phyloP scores from a whole-genome alignment of 441 rosid species.

The Arabidopsis hybrid region DNA sequence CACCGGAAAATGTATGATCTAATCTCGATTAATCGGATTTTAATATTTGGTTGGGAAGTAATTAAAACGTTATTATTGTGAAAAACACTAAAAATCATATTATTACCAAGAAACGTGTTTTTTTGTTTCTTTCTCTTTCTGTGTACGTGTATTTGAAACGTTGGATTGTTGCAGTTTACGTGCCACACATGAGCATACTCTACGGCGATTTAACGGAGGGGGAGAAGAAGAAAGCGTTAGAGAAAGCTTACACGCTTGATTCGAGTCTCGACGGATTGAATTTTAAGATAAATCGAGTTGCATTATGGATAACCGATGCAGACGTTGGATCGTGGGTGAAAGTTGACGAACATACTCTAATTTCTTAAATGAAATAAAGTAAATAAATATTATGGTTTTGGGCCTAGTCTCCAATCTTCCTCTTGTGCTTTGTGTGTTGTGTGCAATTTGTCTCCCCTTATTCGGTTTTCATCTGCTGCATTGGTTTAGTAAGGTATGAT shows the following conservation, averaged over 20 bases:
- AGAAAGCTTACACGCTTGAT: slow-evolving; percentile 60
- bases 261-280: slow-evolving; percentile 53
- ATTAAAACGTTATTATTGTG: background rate
- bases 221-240: slow-evolving; percentile 73
- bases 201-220: slow-evolving; percentile 72
- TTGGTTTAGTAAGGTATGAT: slow-evolving; percentile 3
- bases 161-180: slow-evolving; percentile 61
- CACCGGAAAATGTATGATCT: slow-evolving; percentile 57
- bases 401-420: background rate
- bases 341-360: slow-evolving; percentile 54
- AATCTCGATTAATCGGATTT: background rate
- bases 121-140: too few relatives aligned
- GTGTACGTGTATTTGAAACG: background rate
- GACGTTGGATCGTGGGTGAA: slow-evolving; percentile 80
- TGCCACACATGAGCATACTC: slow-evolving; percentile 84
- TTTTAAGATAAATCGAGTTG: slow-evolving; percentile 67
- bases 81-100: background rate
- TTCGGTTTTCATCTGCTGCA: background rate
- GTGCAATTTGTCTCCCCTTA: background rate
- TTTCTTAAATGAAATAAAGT: background rate
- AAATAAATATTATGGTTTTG: background rate
- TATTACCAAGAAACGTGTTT: background rate
- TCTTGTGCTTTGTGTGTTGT: background rate
- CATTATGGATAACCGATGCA: slow-evolving; percentile 66
- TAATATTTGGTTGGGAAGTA: background rate